These are phyloP conservation scores for Sclerotinia trifoliorum DNA, from an alignment of 2,329 filamentous ascomycete genomes.

Conservation along the genomic window DNA sequence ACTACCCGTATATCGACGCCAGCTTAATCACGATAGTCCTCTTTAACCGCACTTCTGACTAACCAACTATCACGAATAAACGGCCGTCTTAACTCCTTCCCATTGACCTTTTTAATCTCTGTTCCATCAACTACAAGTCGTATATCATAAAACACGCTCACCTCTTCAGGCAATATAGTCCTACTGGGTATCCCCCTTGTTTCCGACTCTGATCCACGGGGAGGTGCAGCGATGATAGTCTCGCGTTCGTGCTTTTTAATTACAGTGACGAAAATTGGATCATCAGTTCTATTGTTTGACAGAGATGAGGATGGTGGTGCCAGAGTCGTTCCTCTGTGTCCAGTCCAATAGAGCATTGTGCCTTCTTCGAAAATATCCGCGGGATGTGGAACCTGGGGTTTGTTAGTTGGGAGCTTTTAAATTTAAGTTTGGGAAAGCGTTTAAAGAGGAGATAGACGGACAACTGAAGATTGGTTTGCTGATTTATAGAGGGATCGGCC, in stretches of 20 bases:
- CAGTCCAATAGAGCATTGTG: neutral
- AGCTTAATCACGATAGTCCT: neutral
- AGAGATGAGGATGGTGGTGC: neutral
- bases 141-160: constrained; percentile 1
- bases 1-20: neutral
- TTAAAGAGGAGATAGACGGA: neutral
- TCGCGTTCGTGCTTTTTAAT: neutral
- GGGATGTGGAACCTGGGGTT: neutral
- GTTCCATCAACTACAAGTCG: neutral
- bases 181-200: neutral
- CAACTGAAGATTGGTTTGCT: no score
- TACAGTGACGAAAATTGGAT: neutral
- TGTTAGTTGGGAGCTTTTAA: neutral
- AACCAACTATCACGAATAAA: neutral
- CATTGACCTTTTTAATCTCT: neutral
- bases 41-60: neutral
- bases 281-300: neutral
- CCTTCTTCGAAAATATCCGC: neutral
- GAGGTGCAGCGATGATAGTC: neutral
- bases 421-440: neutral
- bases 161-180: neutral
- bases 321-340: neutral
- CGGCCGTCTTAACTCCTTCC: neutral
- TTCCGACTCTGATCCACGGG: neutral
- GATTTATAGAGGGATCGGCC: neutral